Evolutionary conservation across 768 basidiomycete species (phyloP), one percentile per base, ranked within the genome.

Genomic region (Boletus huronensis): DNA sequence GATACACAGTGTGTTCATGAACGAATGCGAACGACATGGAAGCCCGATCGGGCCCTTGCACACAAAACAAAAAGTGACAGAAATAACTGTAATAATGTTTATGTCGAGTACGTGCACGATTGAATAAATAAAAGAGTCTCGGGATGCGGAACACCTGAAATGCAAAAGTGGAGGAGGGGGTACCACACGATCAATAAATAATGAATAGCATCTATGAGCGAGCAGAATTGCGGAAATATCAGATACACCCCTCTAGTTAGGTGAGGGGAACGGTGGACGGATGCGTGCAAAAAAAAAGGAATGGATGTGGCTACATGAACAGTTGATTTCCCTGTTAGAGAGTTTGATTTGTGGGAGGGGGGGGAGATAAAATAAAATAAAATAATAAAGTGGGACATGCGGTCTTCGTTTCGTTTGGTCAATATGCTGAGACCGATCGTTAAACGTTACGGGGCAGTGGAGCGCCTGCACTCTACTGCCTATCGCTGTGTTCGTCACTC

Each of bases 401-500:
- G 7, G 39, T 39, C 39, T 19, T 39, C 6, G 19, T 21, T 36
- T 36, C 39, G 39, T 39, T 39, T 39, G 39, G 19, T 23, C 32
- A 34, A 25, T 34, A 55, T 52, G 40, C 31, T 49, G 55, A 48
- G 47, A 28, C n/a, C 39, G 56, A 50, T 51, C 53, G 40, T 54
- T 29, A 52, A 39, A 46, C 50, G 48, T 53, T 57, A 53, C 16
- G 21, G n/a, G 36, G 36, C 14, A 42, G 53, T 47, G 26, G 50
- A 59, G 38, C 55, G 53, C 62, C 59, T 41, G 65, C 55, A 57
- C 54, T 64, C 32, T 63, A 68, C 58, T 67, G 62, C 52, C 61
- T 64, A 26, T 78, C 77, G 55, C 73, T 75, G 32, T 74, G 75
- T 44, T 82, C 82, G 49, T 79, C 79, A 54, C 74, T 75, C 19